Percentiles rank a stretch among this genome's conserved stretches.
Evolutionary conservation across 1,284 basidiomycete species (phyloP).

Genomic region (Boletus albobrunnescens): DNA sequence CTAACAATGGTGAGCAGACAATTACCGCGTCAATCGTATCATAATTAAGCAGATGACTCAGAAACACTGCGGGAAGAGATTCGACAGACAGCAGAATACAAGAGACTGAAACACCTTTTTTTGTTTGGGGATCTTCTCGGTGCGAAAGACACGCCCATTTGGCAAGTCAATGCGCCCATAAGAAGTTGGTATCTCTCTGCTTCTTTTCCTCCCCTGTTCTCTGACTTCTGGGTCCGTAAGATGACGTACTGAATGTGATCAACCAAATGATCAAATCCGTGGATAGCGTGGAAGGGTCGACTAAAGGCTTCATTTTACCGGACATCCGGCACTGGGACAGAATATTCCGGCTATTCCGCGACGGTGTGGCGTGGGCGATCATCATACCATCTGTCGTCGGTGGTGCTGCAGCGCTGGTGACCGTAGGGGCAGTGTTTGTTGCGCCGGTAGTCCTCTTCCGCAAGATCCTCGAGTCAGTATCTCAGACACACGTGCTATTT

Average conservation of each 20-base stretch:
- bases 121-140: constrained; percentile 8
- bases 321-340: constrained; percentile 8
- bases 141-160: constrained; percentile 2
- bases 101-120: constrained; percentile 5
- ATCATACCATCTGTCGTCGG: not conserved
- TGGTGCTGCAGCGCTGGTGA: not conserved
- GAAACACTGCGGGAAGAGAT: constrained; percentile 6
- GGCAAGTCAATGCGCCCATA: constrained; percentile 3
- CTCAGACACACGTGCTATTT: no score
- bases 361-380: constrained; percentile 3
- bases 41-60: not conserved
- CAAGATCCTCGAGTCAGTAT: constrained; percentile 1
- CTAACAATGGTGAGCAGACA: constrained; percentile 4
- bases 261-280: constrained; percentile 9
- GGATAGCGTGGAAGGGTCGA: constrained; percentile 7
- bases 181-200: not conserved
- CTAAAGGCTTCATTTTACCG: constrained; percentile 6
- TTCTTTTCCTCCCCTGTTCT: not conserved
- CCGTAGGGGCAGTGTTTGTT: constrained; percentile 1
- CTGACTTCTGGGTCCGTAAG: not conserved
- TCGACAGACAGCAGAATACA: constrained; percentile 3
- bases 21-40: not conserved
- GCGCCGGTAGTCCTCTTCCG: not conserved
- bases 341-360: not conserved
- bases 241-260: constrained; percentile 7